phyloP scores from a whole-genome alignment of 2,329 filamentous ascomycete species.

The Alternaria viburni region DNA sequence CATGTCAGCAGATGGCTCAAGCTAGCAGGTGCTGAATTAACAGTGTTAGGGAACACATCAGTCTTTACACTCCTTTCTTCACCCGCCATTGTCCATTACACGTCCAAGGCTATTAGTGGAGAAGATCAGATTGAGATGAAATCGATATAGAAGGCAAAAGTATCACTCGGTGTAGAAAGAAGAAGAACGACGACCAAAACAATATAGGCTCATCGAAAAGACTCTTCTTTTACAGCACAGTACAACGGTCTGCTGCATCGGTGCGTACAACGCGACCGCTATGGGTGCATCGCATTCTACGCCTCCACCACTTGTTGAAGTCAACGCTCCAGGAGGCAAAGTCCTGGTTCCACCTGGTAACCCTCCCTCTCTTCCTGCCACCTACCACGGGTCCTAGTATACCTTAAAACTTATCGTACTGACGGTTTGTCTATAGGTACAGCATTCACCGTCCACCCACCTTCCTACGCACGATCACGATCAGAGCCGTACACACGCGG shows the following conservation, averaged over 20 bases:
- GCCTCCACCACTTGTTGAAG: conserved; percentile 30
- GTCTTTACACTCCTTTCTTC: not conserved
- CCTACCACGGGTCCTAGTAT: not conserved
- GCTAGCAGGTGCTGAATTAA: not conserved
- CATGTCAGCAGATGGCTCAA: not conserved
- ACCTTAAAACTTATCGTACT: not conserved
- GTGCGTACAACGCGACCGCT: not conserved
- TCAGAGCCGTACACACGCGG: not conserved
- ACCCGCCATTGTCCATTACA: not conserved
- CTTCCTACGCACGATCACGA: not conserved
- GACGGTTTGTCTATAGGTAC: not conserved
- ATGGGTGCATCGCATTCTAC: conserved; percentile 34
- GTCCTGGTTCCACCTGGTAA: conserved; percentile 28
- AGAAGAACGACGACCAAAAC: not conserved
- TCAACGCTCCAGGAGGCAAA: conserved; percentile 25
- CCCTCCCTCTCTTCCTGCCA: not conserved
- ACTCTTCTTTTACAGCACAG: not conserved
- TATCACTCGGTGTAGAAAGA: not conserved
- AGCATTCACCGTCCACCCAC: conserved; percentile 10
- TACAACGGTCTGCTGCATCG: not conserved
- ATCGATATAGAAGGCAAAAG: not conserved
- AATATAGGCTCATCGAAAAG: not conserved
- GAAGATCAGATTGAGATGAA: not conserved
- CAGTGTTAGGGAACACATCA: not conserved
- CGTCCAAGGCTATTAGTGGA: not conserved